Percentiles rank a stretch among this genome's conserved stretches.
These are phyloP conservation scores for Acidomyces sp. DNA, from an alignment of 495 filamentous ascomycete genomes.

Conservation along the genomic window DNA sequence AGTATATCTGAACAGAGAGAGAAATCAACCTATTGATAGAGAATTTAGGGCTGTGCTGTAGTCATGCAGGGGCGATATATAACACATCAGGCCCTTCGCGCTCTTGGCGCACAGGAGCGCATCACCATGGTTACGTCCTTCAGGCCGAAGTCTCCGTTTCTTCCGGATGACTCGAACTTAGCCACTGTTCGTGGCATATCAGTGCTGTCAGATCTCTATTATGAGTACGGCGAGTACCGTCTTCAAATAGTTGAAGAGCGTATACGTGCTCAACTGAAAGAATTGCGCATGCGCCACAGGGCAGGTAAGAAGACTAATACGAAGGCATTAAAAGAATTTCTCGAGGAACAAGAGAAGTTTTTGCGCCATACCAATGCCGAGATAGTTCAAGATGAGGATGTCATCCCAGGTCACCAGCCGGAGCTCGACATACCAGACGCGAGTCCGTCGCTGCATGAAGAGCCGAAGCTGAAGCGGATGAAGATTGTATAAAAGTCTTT, in stretches of 20 bases:
- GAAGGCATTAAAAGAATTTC: conserved; percentile 30
- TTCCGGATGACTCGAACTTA: conserved; percentile 54
- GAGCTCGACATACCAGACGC: conserved; percentile 24
- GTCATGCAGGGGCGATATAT: conserved; percentile 63
- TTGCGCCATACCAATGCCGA: conserved; percentile 43
- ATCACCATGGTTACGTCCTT: conserved; percentile 66
- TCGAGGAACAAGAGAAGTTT: conserved; percentile 41
- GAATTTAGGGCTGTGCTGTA: conserved; percentile 47
- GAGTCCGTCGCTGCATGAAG: neutral
- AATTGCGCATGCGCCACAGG: conserved; percentile 21
- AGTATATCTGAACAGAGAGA: conserved; percentile 11
- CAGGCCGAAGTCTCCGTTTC: conserved; percentile 43
- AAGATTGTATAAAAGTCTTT: neutral
- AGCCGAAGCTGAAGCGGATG: neutral
- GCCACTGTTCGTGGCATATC: conserved; percentile 54
- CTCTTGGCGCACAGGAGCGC: conserved; percentile 50
- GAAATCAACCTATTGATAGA: neutral
- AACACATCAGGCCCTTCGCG: conserved; percentile 53
- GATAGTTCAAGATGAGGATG: conserved; percentile 42
- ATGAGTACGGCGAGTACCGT: conserved; percentile 55
- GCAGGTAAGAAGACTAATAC: conserved; percentile 29
- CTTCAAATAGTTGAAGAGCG: conserved; percentile 55
- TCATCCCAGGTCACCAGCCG: conserved; percentile 36
- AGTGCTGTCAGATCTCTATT: conserved; percentile 54
- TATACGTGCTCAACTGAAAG: conserved; percentile 22